Evolutionary conservation across 2,329 filamentous ascomycete genomes (phyloP).

Genomic region (Diplocarpon mali): DNA sequence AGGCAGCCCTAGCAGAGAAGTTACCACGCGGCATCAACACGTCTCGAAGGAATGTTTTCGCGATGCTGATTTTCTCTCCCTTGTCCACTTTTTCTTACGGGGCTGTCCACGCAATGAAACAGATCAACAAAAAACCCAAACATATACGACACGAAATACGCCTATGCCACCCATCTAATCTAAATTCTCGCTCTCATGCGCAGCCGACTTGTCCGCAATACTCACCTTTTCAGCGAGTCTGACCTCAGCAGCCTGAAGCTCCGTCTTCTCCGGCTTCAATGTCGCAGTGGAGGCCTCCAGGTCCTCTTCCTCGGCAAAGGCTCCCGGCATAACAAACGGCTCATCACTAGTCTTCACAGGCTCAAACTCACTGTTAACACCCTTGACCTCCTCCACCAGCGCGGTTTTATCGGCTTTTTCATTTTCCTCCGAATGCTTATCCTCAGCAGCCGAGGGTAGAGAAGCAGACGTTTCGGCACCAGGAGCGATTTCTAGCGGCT

Average conservation of each 20-base stretch:
- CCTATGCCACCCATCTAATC: constrained; percentile 12
- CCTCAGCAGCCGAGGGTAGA: constrained; percentile 9
- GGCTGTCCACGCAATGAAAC: no score
- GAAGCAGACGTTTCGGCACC: constrained; percentile 8
- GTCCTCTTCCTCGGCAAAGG: constrained; percentile 13
- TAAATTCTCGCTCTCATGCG: constrained; percentile 8
- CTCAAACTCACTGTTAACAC: constrained; percentile 6
- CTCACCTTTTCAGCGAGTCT: not conserved
- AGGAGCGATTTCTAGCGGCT: constrained; percentile 12
- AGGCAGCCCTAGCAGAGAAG: no score
- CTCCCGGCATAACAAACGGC: constrained; percentile 8
- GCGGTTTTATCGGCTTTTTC: constrained; percentile 14
- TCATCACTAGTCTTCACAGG: constrained; percentile 13
- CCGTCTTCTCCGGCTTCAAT: constrained; percentile 12
- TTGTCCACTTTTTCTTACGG: no score
- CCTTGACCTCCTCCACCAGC: constrained; percentile 2
- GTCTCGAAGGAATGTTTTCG: no score
- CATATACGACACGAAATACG: no score
- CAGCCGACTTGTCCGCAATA: not conserved
- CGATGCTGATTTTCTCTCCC: no score
- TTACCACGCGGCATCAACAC: no score
- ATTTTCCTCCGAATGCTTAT: constrained; percentile 8
- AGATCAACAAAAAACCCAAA: no score
- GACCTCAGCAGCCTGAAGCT: not conserved
- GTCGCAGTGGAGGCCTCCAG: constrained; percentile 19